Base-by-base conservation (phyloP, 768 basidiomycete species). In the Rhizopogon vesiculosus region DNA sequence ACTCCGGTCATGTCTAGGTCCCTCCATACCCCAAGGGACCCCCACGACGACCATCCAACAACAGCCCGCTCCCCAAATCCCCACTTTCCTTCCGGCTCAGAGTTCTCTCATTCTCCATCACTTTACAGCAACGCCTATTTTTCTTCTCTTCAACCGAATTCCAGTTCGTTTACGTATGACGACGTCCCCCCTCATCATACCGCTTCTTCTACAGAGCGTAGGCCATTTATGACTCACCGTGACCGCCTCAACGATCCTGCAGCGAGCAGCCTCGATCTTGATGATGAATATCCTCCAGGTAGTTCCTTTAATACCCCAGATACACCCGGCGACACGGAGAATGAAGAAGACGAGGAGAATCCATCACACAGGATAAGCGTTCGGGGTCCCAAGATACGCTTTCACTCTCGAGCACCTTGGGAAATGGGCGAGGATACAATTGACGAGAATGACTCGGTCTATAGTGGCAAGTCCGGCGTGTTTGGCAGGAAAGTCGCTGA, bases 391-490 rank as follows among this genome's bases (percentile, higher is more conserved):
- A 90, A 83, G 69, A 88, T 91, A 79, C 83, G 85, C 50, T 83
- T 90, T 65, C 87, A 90, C 69, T 88, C 87, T 58, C 85, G 80
- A 25, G 86, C 90, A 16, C 90, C 90, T 41, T 93, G 90, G 90
- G 89, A 91, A 70, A 70, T 78, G 39, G 86, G 83, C 48, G 82
- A 78, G 13, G 77, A 74, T 39, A 40, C 69, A 3, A 55, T 78
- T 3, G 68, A 74, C 31, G 79, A 78, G 63, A 81, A 76, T 33
- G 82, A 83, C 42, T 62, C 71, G 4, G 77, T 79, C 41, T 73
- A 74, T 22, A 67, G 64, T 45, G 57, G 66, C 54, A 62, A 68
- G 66, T 66, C 69, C 53, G 60, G 65, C 61, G 56, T 64, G 54
- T 56, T 67, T 51, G 61, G 66, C 28, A 68, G 56, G 58, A 73